Evolutionary conservation across 352 stramenopile species (phyloP), one percentile per base, ranked within the genome.

Genomic region (Globisporangium perplexum): DNA sequence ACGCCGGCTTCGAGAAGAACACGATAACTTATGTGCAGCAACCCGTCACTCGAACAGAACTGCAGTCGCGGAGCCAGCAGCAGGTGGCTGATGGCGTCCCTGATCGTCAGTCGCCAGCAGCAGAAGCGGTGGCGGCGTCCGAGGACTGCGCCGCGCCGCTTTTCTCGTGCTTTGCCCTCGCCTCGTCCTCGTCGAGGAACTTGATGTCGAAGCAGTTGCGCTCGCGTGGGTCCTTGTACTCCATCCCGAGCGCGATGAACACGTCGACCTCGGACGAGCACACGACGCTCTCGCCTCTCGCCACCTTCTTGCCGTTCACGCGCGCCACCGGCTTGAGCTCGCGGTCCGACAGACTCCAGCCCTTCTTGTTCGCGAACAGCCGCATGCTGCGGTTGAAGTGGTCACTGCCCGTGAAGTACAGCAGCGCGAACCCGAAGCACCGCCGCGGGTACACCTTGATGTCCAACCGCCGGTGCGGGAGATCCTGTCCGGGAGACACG

Each of bases 361-460:
- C 85, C 41, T 90, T 90, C 38, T 86, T 88, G 47, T 79, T 83
- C 2, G 83, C 83, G 65, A 78, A 94, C 0, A 88, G 66, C 15
- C 85, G 65, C 77, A 96, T 92, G 30, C 79, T 93, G 35, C 71
- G 70, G 60, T 97, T 97, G 54, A 96, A 97, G 43, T 96, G 85
- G 56, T 96, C 86, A 56, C 83, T 96, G 24, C 88, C 87, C 0
- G 89, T 97, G 60, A 97, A 97, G 57, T 96, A 96, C 31, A 97
- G 58, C 26, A 95, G 65, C 23, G 86, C 87, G 57, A 92, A 93
- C 4, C 83, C 75, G 50, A 90, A 94, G 31, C 71, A 86, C 1
- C 74, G 66, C 2, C 82, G 78, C 36, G 84, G 83, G 51, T 95
- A 96, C 38, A 95, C 72, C 59, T 94, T 96, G 62, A 96, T 86